Percentiles rank a stretch among this genome's conserved stretches.
Evolutionary conservation across 305 asterid species (phyloP).

Genomic region (Ilex paraguariensis): DNA sequence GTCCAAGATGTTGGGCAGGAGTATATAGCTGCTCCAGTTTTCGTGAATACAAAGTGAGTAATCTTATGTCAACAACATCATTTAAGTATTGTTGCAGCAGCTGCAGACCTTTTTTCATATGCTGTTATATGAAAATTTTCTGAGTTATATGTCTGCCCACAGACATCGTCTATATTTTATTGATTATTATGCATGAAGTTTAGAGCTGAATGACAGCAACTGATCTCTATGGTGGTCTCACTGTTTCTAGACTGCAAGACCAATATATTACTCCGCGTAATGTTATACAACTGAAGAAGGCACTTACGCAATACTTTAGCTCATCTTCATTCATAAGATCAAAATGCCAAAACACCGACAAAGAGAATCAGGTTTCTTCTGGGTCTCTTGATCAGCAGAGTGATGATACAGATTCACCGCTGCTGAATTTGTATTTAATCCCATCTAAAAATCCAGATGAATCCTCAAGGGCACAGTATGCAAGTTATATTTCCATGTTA

Average conservation of each 20-base stretch:
- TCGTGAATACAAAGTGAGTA: slow-evolving; percentile 79
- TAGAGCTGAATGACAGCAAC: not conserved
- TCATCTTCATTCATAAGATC: slow-evolving; percentile 52
- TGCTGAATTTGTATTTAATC: slow-evolving; percentile 48
- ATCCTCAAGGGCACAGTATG: slow-evolving; percentile 42
- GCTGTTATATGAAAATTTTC: not conserved
- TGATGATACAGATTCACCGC: slow-evolving; percentile 28
- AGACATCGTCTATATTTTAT: not conserved
- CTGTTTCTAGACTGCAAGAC: slow-evolving; percentile 45
- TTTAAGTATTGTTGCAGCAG: slow-evolving; percentile 2
- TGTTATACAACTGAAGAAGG: slow-evolving; percentile 43
- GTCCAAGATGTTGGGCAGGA: slow-evolving; percentile 49
- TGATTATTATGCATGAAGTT: not conserved
- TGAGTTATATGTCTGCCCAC: too few species aligned
- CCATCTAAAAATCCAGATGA: slow-evolving; percentile 59
- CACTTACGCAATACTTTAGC: slow-evolving; percentile 46
- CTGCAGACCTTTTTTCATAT: not conserved
- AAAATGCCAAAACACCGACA: slow-evolving; percentile 31
- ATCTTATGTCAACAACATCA: not conserved
- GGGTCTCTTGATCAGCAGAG: slow-evolving; percentile 14
- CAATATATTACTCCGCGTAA: slow-evolving; percentile 44
- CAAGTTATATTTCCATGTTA: slow-evolving; percentile 55
- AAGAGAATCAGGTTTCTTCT: slow-evolving; percentile 22
- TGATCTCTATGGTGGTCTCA: slow-evolving; percentile 2
- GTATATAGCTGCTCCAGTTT: slow-evolving; percentile 71